Conservation (phyloP, 2,329 filamentous ascomycete genomes). For the Trichoderma sp. region DNA sequence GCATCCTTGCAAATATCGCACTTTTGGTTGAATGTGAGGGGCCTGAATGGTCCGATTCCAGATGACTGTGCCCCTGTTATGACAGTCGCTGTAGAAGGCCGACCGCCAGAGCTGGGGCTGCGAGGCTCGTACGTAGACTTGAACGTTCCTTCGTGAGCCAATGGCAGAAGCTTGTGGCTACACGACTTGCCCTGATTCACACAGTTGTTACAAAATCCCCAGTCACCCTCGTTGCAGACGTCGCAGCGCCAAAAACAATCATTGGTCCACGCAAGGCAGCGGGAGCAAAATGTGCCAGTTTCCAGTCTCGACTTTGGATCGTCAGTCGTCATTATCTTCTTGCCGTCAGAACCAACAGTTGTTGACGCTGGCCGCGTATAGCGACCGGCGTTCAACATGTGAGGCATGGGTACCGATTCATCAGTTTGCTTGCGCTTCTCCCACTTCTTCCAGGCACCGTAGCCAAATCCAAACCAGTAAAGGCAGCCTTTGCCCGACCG, state of each 20-base stretch:
- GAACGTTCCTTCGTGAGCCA: conserved; percentile 56
- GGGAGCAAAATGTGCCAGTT: conserved; percentile 79
- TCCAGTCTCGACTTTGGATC: conserved; percentile 67
- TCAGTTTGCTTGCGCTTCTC: conserved; percentile 48
- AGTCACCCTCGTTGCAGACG: conserved; percentile 84
- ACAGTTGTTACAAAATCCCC: conserved; percentile 88
- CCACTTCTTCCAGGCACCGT: conserved; percentile 66
- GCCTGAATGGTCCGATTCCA: conserved; percentile 56
- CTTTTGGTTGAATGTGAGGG: conserved; percentile 67
- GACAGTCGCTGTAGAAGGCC: conserved; percentile 47
- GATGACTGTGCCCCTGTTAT: conserved; percentile 45
- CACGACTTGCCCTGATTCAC: conserved; percentile 80
- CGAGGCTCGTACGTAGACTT: conserved; percentile 34
- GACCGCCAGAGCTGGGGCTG: conserved; percentile 43
- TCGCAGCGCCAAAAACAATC: conserved; percentile 89
- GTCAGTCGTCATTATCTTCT: conserved; percentile 59
- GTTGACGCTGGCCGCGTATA: conserved; percentile 50
- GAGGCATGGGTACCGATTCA: conserved; percentile 45
- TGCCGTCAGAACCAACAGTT: conserved; percentile 52
- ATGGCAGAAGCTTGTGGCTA: conserved; percentile 74
- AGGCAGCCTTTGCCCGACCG: conserved; percentile 71
- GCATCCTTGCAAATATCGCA: conserved; percentile 75
- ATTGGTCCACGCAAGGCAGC: conserved; percentile 70
- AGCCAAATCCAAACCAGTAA: conserved; percentile 86
- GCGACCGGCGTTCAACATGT: conserved; percentile 57